Conservation (phyloP, 257 asterid species). For the Nicotiana tabacum region DNA sequence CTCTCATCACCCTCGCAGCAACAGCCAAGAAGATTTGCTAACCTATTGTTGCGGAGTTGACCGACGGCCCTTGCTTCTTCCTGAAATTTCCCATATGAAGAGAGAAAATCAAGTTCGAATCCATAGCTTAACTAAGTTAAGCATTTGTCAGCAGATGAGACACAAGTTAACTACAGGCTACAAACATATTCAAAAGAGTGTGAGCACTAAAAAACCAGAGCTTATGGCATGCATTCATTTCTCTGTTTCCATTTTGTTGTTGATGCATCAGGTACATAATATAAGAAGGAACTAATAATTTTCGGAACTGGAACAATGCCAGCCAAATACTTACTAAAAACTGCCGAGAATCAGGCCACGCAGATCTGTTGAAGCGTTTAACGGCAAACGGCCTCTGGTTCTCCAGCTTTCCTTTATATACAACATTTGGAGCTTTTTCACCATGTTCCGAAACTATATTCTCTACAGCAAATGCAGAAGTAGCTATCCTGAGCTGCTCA, state of each 20-base stretch:
- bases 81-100: constrained; percentile 30
- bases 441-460: constrained; percentile 93
- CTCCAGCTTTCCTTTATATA: constrained; percentile 49
- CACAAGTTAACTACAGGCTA: not conserved
- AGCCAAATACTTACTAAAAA: constrained; percentile 52
- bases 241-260: not conserved
- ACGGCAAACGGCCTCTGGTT: constrained; percentile 78
- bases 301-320: not conserved
- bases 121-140: not conserved
- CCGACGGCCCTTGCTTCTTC: constrained; percentile 94
- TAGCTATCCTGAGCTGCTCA: constrained; percentile 73
- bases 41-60: constrained; percentile 64
- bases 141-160: not conserved
- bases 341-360: constrained; percentile 34
- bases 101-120: constrained; percentile 3
- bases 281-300: constrained; percentile 3
- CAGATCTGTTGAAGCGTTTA: constrained; percentile 76
- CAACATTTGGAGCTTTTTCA: constrained; percentile 72
- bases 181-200: not conserved
- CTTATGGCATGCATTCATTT: not conserved
- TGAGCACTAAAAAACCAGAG: not conserved
- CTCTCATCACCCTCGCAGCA: constrained; percentile 95
- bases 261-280: not conserved
- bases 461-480: constrained; percentile 85
- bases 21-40: constrained; percentile 87